Base-by-base conservation (phyloP, 768 basidiomycete genomes). In the Calocybe indica region DNA sequence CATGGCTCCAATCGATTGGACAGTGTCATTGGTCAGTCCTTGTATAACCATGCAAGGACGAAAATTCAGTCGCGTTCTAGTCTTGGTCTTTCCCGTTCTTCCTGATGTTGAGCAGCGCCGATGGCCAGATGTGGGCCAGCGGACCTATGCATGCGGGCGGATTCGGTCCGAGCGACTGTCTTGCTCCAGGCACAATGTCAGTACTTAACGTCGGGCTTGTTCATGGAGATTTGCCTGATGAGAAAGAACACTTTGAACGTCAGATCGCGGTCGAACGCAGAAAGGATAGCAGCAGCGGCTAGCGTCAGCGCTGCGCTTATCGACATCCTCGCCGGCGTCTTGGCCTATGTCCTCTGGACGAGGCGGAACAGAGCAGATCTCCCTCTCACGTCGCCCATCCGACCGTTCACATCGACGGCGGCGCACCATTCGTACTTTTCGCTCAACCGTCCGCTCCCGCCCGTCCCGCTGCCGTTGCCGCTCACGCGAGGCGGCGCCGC, bases 91-190 rank as follows among this genome's bases (percentile, higher is more conserved):
- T 64, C 40, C 72, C 73, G 1, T 80, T 79, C 56, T 80, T 74
- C 55, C 56, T 79, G 2, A 70, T 71, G 1, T 55, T 80, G 5
- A 55, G 57, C 7, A 78, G 77, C 50, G 62, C 74, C 0, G 68
- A 72, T 37, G 76, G 76, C 4, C 56, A 64, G 12, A 51, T 61
- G 22, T 80, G 79, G 78, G 60, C 71, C 1, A 72, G 71, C 48
- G 78, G 79, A 1, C 79, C 78, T 0, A 53, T 79, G 48, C 73
- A 71, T 37, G 70, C 71, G 4, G 73, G 74, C 7, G 71, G 70
- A 1, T 59, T 58, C 31, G 65, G 66, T 5, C 54, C 66, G 1
- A 69, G 60, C 11, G 59, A 56, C 12, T 78, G 78, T 49, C 60
- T n/a, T 13, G 60, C 65, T n/a, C 64, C 69, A 5, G 63, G 62